A percentile compares a stretch with the other conserved stretches of the same genome.
phyloP scores from a whole-genome alignment of 225 moss, liverwort and hornwort genomes.

The Ulota crispa region DNA sequence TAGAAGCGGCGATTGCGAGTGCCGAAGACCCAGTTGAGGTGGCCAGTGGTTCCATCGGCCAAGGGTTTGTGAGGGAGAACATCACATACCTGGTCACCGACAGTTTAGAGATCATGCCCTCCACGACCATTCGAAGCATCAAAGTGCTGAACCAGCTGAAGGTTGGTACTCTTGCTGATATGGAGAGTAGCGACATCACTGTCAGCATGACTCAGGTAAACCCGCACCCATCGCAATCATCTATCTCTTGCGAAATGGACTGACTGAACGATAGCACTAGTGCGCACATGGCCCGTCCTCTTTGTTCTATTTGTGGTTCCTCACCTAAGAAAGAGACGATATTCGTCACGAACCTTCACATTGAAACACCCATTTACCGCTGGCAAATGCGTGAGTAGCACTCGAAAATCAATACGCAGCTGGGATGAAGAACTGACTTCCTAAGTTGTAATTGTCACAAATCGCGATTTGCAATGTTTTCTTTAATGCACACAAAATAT shows the following conservation, averaged over 20 bases:
- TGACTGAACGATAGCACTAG: neutral
- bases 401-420: neutral
- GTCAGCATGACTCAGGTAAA: neutral
- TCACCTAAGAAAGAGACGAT: too few species aligned
- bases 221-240: neutral
- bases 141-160: conserved; percentile 4
- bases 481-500: too few species aligned
- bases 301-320: too few species aligned
- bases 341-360: neutral
- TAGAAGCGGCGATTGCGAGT: neutral
- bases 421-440: neutral
- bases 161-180: conserved; percentile 9
- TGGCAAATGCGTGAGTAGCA: neutral
- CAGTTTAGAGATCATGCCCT: conserved; percentile 20
- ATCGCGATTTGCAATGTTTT: too few species aligned
- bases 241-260: neutral
- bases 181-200: neutral
- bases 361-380: neutral
- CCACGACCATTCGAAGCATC: conserved; percentile 3
- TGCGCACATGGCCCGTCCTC: neutral
- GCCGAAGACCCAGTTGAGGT: neutral
- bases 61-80: conserved; percentile 13
- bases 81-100: conserved; percentile 14
- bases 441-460: too few species aligned
- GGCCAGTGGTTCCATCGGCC: neutral